phyloP scores from a whole-genome alignment of 306 rosid genomes.

The Calophaca sinica region DNA sequence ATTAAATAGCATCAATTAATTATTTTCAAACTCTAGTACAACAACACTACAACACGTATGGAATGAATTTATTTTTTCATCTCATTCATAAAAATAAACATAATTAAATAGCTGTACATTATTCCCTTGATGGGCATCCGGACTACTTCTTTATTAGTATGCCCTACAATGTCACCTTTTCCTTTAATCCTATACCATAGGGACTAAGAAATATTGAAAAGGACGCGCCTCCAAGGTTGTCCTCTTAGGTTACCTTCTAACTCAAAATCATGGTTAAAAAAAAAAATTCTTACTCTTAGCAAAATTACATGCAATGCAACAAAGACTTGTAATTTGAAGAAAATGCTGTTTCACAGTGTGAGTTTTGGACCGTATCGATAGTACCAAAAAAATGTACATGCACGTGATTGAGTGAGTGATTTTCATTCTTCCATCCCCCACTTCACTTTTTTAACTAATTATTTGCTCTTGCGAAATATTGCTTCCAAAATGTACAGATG shows the following conservation, averaged over 20 bases:
- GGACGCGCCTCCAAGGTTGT: not conserved
- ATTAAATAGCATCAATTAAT: conserved; percentile 17
- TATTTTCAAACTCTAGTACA: conserved; percentile 24
- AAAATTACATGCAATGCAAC: conserved; percentile 43
- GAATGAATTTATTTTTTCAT: conserved; percentile 29
- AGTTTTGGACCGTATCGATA: conserved; percentile 25
- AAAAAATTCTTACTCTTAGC: conserved; percentile 26
- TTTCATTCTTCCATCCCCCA: conserved; percentile 8
- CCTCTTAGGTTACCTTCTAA: conserved; percentile 33
- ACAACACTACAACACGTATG: conserved; percentile 33
- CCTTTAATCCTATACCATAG: conserved; percentile 49
- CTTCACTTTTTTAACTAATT: not conserved
- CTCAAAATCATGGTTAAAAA: not conserved
- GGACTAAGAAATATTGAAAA: conserved; percentile 40
- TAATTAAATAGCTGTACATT: conserved; percentile 45
- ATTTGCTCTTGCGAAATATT: not conserved
- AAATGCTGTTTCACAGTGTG: conserved; percentile 32
- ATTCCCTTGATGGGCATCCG: conserved; percentile 44
- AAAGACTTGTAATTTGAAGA: not conserved
- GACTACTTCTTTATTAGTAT: conserved; percentile 51
- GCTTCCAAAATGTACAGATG: conserved; percentile 58
- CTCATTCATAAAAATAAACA: conserved; percentile 35
- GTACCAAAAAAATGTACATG: conserved; percentile 15
- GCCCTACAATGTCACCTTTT: conserved; percentile 52
- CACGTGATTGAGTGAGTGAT: not conserved